Base-by-base conservation (phyloP, 2,329 filamentous ascomycete species). In the Colletotrichum tanaceti region DNA sequence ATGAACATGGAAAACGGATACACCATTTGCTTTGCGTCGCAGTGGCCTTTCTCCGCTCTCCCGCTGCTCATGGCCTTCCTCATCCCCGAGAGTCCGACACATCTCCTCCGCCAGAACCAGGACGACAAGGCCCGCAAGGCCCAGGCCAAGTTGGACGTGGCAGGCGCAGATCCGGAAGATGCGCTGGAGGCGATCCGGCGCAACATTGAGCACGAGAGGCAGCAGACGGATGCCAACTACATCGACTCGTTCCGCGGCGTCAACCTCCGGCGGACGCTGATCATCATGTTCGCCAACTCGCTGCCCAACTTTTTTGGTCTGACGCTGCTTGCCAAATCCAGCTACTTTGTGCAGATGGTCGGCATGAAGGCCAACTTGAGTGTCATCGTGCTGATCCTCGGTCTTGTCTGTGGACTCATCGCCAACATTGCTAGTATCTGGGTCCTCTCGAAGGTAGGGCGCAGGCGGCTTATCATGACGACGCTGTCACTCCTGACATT, bases 31-130 rank as follows among this genome's bases (percentile, higher is more conserved):
- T 81, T 85, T 67, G 81, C 77, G 1, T 79, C 81, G 0, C 80
- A 83, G 66, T 84, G 83, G 82, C 75, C 79, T 0, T 83, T 81
- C 69, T 80, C 81, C 0, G 75, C 78, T 6, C 68, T 84, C 0
- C 80, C 83, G 0, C 74, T 86, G 16, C 4, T 81, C 20, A 73
- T 84, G 18, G 77, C 83, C 0, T 72, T 83, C 39, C 47, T 83
- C 52, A 78, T 87, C 41, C 85, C 85, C 0, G 85, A 88, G 70
- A 84, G 81, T 14, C 86, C 86, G 0, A 78, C 83, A 0, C 86
- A 81, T 68, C 75, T 86, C 1, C 74, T 87, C 1, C 79, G 83
- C 4, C 82, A 79, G 60, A 77, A 76, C 4, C 74, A 74, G 6
- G 73, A 80, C 13, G 75, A 76, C 0, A 73, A 83, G 54, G 82